Evolutionary conservation across 2,329 filamentous ascomycete genomes (phyloP), one percentile per base, ranked within the genome.

Genomic region (Cyanodermella asteris): DNA sequence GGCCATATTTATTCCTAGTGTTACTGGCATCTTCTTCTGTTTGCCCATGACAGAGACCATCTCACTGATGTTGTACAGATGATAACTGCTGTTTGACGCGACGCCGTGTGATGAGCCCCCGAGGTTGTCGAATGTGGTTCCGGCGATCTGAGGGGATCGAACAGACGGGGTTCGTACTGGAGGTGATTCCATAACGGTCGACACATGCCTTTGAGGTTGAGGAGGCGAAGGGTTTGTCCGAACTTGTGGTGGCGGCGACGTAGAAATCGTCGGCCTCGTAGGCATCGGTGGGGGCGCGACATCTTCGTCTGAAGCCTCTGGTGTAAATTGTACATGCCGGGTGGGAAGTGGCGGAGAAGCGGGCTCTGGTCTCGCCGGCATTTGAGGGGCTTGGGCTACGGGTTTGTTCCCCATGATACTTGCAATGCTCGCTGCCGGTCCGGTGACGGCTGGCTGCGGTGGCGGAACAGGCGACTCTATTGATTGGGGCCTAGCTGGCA

Each of bases 11-110:
- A 94, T 73, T n/a, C 84, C 84, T 18, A 94, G 50, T 0, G 78
- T 91, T n/a, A 81, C 91, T 2, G 84, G 81, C 77, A 93, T 87
- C 54, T 94, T 94, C 58, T 91, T 91, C 41, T 77, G 74, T 55
- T 91, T 91, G 28, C 84, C 84, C 68, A 91, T 82, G 22, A 87
- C 69, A n/a, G 81, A 84, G 4, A 91, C 68, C 75, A 91, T 91
- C 50, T 94, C 84, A 44, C 82, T 91, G 39, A 94, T 82, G 39
- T 91, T 93, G 51, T 93, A 94, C 47, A 94, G 60, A 42, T 90
- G 82, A 43, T 82, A 94, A n/a, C n/a, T n/a, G 2, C 77, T 78
- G 11, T 77, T 76, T 5, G 72, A 71, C 16, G 22, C 12, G 47
- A 39, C 2, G 43, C 33, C 20, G 4, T 5, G 3, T 3, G 20